Percentiles rank a stretch among this genome's conserved stretches.
Conservation (phyloP, 371 early-diverging fungal species). For the Haplosporangium sp. region DNA sequence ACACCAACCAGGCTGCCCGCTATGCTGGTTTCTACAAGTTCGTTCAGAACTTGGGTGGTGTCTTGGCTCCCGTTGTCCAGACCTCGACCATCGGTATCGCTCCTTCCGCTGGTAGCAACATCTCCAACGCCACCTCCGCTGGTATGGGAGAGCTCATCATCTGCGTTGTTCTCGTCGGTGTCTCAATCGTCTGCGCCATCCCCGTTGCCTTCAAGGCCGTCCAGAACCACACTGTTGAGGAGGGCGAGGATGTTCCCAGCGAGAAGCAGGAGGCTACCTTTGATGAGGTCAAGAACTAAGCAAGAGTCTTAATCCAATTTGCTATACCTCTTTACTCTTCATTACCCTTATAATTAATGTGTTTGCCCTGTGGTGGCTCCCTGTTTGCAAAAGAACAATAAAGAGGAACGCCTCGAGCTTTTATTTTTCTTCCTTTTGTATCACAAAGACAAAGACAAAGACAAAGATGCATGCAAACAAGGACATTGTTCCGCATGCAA, state of each 20-base stretch:
- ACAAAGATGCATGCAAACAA: no score
- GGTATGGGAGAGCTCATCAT: constrained; percentile 50
- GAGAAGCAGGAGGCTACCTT: constrained; percentile 30
- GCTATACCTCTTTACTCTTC: no score
- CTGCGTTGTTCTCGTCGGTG: constrained; percentile 18
- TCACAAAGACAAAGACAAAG: no score
- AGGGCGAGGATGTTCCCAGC: constrained; percentile 6
- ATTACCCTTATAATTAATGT: no score
- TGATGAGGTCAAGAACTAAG: constrained; percentile 34
- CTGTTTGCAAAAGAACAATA: no score
- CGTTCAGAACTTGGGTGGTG: constrained; percentile 51
- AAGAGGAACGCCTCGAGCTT: no score
- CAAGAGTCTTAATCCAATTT: no score
- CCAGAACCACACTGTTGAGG: constrained; percentile 32
- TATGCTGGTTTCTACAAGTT: constrained; percentile 69
- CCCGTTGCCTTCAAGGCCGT: constrained; percentile 30
- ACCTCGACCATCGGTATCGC: constrained; percentile 45
- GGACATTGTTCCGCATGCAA: no score
- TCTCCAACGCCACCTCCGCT: constrained; percentile 4
- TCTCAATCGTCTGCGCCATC: constrained; percentile 20
- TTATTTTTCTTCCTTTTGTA: no score
- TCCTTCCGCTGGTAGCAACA: constrained; percentile 7
- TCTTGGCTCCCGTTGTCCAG: constrained; percentile 53
- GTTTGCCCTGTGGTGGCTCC: no score
- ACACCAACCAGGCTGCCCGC: constrained; percentile 71